phyloP scores from a whole-genome alignment of 2,329 filamentous ascomycete genomes.

The Gyromitra esculenta region DNA sequence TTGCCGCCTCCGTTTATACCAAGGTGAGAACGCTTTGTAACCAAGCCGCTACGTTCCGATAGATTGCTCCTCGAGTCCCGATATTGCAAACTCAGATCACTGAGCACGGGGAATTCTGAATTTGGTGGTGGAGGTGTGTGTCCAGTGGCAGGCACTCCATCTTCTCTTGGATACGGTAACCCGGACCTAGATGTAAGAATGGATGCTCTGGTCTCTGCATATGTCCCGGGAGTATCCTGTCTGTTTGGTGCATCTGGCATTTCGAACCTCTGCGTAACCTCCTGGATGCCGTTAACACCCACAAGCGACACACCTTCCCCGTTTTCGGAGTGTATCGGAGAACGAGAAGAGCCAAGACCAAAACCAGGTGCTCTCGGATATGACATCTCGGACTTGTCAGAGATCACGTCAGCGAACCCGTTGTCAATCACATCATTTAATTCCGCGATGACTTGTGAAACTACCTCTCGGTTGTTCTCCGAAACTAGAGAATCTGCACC shows the following conservation, averaged over 20 bases:
- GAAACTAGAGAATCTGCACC: constrained; percentile 47
- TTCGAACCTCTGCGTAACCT: constrained; percentile 38
- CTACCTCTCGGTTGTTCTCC: constrained; percentile 52
- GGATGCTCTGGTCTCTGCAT: constrained; percentile 54
- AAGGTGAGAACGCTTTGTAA: constrained; percentile 41
- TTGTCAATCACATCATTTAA: constrained; percentile 53
- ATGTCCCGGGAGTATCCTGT: constrained; percentile 50
- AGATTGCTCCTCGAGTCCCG: constrained; percentile 43
- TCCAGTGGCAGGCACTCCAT: constrained; percentile 56
- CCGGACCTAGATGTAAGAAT: constrained; percentile 53
- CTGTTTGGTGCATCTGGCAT: constrained; percentile 54
- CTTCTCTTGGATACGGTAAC: constrained; percentile 56
- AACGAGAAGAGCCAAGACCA: constrained; percentile 51
- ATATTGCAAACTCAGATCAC: constrained; percentile 50
- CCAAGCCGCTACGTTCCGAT: constrained; percentile 46
- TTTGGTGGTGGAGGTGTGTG: constrained; percentile 54
- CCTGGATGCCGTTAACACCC: constrained; percentile 39
- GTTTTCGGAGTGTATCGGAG: constrained; percentile 51
- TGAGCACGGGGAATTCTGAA: constrained; percentile 54
- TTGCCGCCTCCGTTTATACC: constrained; percentile 41
- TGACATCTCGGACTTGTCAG: constrained; percentile 51
- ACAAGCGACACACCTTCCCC: constrained; percentile 55
- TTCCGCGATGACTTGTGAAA: constrained; percentile 51
- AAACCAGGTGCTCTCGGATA: constrained; percentile 52
- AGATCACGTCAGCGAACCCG: constrained; percentile 50